Evolutionary conservation across 495 filamentous ascomycete genomes (phyloP).

Genomic region (Penicillium taxi): DNA sequence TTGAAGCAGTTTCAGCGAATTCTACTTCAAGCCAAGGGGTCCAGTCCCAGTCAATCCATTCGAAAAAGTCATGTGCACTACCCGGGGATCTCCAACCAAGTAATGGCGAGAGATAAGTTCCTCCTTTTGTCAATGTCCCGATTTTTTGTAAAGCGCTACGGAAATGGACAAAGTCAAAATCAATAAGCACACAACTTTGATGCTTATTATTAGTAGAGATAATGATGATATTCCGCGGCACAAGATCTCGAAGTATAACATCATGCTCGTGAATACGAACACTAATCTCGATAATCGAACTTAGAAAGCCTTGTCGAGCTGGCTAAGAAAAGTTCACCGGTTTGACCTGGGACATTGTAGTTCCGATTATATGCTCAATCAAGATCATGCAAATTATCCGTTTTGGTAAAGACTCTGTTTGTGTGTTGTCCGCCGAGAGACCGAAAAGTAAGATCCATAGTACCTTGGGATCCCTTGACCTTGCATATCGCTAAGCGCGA

Average conservation of each 20-base stretch:
- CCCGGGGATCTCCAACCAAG: not conserved
- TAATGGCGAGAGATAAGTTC: not conserved
- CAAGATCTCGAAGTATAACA: not conserved
- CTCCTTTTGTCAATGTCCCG: not conserved
- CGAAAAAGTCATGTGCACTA: too few species aligned
- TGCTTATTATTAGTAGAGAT: not conserved
- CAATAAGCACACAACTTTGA: not conserved
- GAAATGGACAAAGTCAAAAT: not conserved
- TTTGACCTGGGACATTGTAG: not conserved
- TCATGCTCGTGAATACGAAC: not conserved
- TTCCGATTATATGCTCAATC: not conserved
- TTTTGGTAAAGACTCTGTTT: too few species aligned
- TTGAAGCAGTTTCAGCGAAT: not conserved
- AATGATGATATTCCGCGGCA: not conserved
- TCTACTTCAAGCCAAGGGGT: not conserved
- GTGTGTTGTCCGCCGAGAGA: not conserved
- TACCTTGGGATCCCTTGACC: conserved; percentile 7
- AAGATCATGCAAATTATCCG: not conserved
- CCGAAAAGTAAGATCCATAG: conserved; percentile 11
- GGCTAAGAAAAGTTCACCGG: not conserved
- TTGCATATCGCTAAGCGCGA: not conserved
- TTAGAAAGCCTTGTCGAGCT: not conserved
- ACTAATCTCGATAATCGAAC: not conserved
- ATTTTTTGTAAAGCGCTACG: not conserved
- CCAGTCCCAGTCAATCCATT: not conserved